Conservation (phyloP, 805 yeast genomes). For the Candida corydali region DNA sequence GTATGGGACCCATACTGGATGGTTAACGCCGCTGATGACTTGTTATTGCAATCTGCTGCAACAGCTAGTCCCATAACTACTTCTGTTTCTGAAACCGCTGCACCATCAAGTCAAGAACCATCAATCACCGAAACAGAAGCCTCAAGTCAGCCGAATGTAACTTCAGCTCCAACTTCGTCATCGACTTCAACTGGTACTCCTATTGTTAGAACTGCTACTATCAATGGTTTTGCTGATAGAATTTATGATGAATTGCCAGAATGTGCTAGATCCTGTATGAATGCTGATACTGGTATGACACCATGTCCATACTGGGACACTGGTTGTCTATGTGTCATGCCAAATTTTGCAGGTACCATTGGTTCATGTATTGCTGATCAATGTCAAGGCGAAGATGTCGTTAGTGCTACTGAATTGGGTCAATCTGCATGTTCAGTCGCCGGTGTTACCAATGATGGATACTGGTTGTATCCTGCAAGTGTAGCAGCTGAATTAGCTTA, state of each 20-base stretch:
- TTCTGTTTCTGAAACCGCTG: neutral
- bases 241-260: conserved; percentile 28
- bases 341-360: conserved; percentile 27
- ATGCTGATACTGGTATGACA: conserved; percentile 23
- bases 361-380: conserved; percentile 36
- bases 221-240: conserved; percentile 34
- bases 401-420: conserved; percentile 25
- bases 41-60: conserved; percentile 19
- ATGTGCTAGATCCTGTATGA: conserved; percentile 38
- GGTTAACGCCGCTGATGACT: conserved; percentile 12
- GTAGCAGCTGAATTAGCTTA: conserved; percentile 12
- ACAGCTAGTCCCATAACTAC: conserved; percentile 13
- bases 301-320: conserved; percentile 41
- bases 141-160: neutral
- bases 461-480: conserved; percentile 21
- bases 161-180: conserved; percentile 1
- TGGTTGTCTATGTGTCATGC: conserved; percentile 42
- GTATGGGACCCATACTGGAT: conserved; percentile 29
- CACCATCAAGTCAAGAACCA: neutral
- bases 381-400: conserved; percentile 30
- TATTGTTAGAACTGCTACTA: conserved; percentile 43
- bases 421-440: conserved; percentile 18
- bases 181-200: conserved; percentile 9
- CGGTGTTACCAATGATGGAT: conserved; percentile 24
- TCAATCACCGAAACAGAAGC: neutral